Base-by-base conservation (phyloP, 192 early-diverging fungal species). In the Backusella parvicylindrica region DNA sequence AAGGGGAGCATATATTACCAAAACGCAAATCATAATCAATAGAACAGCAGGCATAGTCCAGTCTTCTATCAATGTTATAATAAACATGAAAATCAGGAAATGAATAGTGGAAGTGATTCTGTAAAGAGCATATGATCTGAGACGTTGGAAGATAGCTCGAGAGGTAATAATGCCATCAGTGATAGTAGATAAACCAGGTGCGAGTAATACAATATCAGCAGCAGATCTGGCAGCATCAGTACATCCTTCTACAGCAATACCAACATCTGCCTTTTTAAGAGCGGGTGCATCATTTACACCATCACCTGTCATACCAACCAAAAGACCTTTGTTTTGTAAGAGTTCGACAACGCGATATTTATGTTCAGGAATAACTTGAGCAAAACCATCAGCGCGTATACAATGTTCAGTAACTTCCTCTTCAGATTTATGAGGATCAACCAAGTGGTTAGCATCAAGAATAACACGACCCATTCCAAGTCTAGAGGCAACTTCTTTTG, bases 351-450 rank as follows among this genome's bases (percentile, higher is more conserved):
- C 96, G 36, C 91, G 88, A 87, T 95, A 97, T 84, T 98, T 98
- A 93, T 98, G 96, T 82, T 98, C 97, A 67, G 97, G 97, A 85
- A 96, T 97, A 36, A 98, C 97, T 80, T 97, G 95, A 18, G 95
- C 97, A 84, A 98, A 98, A 66, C 97, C 97, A 83, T 98, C 97
- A 13, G 94, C 93, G 72, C 94, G 92, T 70, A 89, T 83, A 74
- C 91, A 91, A 79, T 95, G 91, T 80, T 94, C 89, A 63, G 92
- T 94, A 9, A 97, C 84, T 78, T 92, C 91, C 66, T 92, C 92
- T 76, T 98, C 96, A 28, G 85, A 84, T 64, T 87, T 89, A 68
- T 85, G 81, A n/a, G 91, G 85, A 76, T 96, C 94, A 8, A 95
- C 91, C 36, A 98, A 86, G 71, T 93, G 92, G 71, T 87, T 85